Base-by-base conservation (phyloP, 1,139 yeast genomes). In the Sugiyamaella neomexicana region DNA sequence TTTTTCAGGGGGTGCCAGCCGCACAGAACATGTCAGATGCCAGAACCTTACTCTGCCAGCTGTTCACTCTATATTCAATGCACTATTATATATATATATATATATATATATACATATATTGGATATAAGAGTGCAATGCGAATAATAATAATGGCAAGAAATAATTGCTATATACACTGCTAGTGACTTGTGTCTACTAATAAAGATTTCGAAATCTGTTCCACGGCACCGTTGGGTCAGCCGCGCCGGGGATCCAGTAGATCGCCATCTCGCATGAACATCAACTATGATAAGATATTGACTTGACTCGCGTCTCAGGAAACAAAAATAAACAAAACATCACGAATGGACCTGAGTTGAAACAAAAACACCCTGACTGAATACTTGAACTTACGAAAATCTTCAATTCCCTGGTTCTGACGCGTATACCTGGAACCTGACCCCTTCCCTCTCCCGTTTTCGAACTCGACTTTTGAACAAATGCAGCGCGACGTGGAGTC, bases 401-500 rank as follows among this genome's bases (percentile, higher is more conserved):
- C 34, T 3, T 29, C 10, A 9, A 29, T 9, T 29, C 25, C 5
- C 5, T 20, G 25, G 25, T 16, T 13, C 16, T 37, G 43, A 15
- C 29, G 13, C 9, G 12, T 8, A 27, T 10, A 25, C 16, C 45
- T 23, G 12, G 13, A 10, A 4, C 13, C 13, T 25, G 25, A 20
- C 5, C 25, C 25, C 5, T 3, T 20, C 25, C 25, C 25, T n/a
- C n/a, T n/a, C n/a, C n/a, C n/a, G n/a, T n/a, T n/a, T n/a, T 27
- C 31, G 31, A 27, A 5, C 5, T 9, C 31, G 31, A 27, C 31
- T 12, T 13, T 13, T 34, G 16, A 20, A 31, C 39, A 31, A 44
- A 44, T 44, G 47, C 47, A 44, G 39, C 47, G 39, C 36, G 47
- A 44, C 38, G 27, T 31, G 13, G 49, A 36, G 40, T 47, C 39